Conservation (phyloP, 2,329 filamentous ascomycete species). For the Sclerotiophoma versabilis region DNA sequence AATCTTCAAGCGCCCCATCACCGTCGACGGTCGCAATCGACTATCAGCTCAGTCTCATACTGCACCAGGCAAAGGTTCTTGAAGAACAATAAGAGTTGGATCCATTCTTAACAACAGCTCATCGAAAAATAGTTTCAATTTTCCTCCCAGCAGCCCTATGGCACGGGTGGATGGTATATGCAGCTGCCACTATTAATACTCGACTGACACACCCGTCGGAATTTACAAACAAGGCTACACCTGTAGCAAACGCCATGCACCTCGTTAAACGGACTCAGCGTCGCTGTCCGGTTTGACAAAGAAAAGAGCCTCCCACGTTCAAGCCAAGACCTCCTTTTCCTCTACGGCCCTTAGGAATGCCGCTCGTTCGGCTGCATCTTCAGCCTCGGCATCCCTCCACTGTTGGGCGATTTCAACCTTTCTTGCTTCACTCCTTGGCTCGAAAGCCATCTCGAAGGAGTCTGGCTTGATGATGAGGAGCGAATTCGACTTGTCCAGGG, state of each 20-base stretch:
- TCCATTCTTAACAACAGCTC: too few relatives aligned
- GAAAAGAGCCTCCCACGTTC: background rate
- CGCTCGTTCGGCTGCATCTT: constrained; percentile 45
- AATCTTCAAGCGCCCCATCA: background rate
- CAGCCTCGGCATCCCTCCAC: constrained; percentile 47
- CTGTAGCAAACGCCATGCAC: constrained; percentile 7
- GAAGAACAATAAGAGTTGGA: too few relatives aligned
- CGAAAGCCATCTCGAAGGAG: constrained; percentile 62
- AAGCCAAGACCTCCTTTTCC: constrained; percentile 9
- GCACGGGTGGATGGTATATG: background rate
- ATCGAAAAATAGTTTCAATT: background rate
- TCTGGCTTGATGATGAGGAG: constrained; percentile 66
- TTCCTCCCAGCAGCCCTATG: background rate
- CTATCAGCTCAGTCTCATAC: background rate
- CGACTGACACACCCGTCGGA: background rate
- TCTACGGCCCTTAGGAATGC: constrained; percentile 44
- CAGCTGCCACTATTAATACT: background rate
- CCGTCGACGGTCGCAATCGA: background rate
- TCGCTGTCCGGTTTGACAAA: background rate
- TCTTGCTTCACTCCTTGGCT: constrained; percentile 56
- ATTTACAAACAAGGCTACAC: background rate
- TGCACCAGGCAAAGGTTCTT: background rate
- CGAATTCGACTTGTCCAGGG: constrained; percentile 60
- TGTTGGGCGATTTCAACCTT: constrained; percentile 39
- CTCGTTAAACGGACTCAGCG: background rate